These are phyloP conservation scores for Nakazawaea ernobii DNA, from an alignment of 805 yeast genomes.

Conservation along the genomic window DNA sequence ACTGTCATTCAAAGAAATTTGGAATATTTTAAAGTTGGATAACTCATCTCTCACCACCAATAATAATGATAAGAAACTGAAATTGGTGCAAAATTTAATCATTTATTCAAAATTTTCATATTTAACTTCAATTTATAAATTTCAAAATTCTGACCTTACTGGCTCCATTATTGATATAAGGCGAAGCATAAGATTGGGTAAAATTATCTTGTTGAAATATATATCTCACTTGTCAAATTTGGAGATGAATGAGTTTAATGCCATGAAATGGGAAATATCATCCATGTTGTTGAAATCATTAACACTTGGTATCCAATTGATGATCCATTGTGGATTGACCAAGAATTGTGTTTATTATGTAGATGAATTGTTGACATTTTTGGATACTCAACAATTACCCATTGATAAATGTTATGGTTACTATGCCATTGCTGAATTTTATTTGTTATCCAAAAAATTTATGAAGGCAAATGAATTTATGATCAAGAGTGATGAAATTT, in stretches of 20 bases:
- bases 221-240: constrained; percentile 16
- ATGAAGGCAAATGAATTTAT: constrained; percentile 13
- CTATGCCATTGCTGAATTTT: constrained; percentile 18
- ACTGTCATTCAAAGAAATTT: not conserved
- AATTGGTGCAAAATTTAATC: constrained; percentile 14
- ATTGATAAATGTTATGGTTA: constrained; percentile 17
- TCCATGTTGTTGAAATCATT: constrained; percentile 32
- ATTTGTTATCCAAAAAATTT: constrained; percentile 15
- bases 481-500: constrained; percentile 10
- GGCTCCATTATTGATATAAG: constrained; percentile 36
- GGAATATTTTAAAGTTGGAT: not conserved
- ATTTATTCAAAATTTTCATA: constrained; percentile 31
- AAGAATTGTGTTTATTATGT: constrained; percentile 53
- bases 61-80: not conserved
- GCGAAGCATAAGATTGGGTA: constrained; percentile 43
- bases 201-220: constrained; percentile 44
- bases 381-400: constrained; percentile 24
- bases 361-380: constrained; percentile 40
- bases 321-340: constrained; percentile 46
- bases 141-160: constrained; percentile 16
- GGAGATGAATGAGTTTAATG: constrained; percentile 17
- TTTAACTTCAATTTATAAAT: constrained; percentile 23
- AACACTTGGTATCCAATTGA: constrained; percentile 30
- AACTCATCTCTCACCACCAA: not conserved
- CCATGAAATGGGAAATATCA: constrained; percentile 32